phyloP scores from a whole-genome alignment of 371 early-diverging fungal genomes.

The Mortierella sp. region DNA sequence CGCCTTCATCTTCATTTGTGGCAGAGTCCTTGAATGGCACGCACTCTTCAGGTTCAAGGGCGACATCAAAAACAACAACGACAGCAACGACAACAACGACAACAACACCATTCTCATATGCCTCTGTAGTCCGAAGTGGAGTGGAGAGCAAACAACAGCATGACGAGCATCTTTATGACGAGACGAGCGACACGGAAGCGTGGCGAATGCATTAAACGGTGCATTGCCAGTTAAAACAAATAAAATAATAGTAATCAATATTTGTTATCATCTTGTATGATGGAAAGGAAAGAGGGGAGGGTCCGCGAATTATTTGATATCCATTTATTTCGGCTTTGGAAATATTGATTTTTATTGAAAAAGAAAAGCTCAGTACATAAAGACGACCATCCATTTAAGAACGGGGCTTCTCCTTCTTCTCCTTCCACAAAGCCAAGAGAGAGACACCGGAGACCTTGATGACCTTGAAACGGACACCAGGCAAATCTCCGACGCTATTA shows the following conservation, averaged over 20 bases:
- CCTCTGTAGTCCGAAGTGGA: conserved; percentile 28
- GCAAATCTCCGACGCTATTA: conserved; percentile 98
- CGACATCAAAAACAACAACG: background rate
- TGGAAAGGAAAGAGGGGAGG: background rate
- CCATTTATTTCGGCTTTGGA: conserved; percentile 60
- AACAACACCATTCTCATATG: conserved; percentile 18
- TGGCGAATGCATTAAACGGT: conserved; percentile 18
- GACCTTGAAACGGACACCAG: conserved; percentile 99
- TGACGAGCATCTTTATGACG: conserved; percentile 26
- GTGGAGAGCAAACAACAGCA: conserved; percentile 3
- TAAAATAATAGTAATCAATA: background rate
- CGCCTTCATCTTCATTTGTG: conserved; percentile 16
- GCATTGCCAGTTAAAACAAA: background rate
- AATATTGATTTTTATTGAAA: conserved; percentile 23
- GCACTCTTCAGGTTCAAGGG: background rate
- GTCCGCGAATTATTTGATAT: conserved; percentile 39
- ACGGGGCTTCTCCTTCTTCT: conserved; percentile 99
- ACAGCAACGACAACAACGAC: conserved; percentile 1
- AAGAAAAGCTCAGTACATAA: conserved; percentile 30
- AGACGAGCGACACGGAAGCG: conserved; percentile 46
- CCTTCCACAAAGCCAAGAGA: conserved; percentile 98
- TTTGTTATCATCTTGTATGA: background rate
- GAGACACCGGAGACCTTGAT: conserved; percentile 99
- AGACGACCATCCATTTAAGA: conserved; percentile 73
- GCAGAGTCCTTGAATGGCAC: background rate